These are phyloP conservation scores for Meira nashicola DNA, from an alignment of 1,284 basidiomycete genomes.

Conservation along the genomic window DNA sequence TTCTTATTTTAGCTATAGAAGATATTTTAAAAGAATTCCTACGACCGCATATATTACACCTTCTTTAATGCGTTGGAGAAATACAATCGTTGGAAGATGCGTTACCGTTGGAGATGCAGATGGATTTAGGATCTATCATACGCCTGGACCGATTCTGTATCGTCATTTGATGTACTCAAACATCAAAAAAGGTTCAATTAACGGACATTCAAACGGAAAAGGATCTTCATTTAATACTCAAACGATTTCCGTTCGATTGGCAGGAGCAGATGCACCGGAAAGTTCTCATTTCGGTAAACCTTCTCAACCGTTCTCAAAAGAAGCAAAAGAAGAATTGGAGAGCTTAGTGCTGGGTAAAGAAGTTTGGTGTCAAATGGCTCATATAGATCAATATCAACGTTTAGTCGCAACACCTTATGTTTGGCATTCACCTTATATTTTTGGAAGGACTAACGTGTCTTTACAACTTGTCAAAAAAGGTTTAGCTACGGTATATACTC, in stretches of 20 bases:
- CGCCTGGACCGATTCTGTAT: conserved; percentile 36
- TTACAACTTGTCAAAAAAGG: conserved; percentile 41
- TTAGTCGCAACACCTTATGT: conserved; percentile 50
- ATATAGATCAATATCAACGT: conserved; percentile 50
- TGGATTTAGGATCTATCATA: conserved; percentile 50
- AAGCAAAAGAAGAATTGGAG: conserved; percentile 40
- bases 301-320: conserved; percentile 47
- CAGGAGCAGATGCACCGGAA: conserved; percentile 50
- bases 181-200: conserved; percentile 2
- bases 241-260: conserved; percentile 46
- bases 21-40: conserved; percentile 46
- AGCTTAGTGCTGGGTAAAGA: conserved; percentile 22
- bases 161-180: conserved; percentile 25
- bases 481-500: conserved; percentile 46
- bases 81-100: conserved; percentile 40
- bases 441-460: conserved; percentile 48
- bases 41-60: conserved; percentile 47
- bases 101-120: conserved; percentile 50
- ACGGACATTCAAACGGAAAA: conserved; percentile 4
- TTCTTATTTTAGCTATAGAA: conserved; percentile 30
- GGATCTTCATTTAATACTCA: conserved; percentile 17
- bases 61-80: conserved; percentile 33
- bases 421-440: conserved; percentile 40
- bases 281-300: conserved; percentile 48
- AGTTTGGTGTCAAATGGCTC: conserved; percentile 29